Base-by-base conservation (phyloP, 148 eudicot species). In the Cornus suecica region DNA sequence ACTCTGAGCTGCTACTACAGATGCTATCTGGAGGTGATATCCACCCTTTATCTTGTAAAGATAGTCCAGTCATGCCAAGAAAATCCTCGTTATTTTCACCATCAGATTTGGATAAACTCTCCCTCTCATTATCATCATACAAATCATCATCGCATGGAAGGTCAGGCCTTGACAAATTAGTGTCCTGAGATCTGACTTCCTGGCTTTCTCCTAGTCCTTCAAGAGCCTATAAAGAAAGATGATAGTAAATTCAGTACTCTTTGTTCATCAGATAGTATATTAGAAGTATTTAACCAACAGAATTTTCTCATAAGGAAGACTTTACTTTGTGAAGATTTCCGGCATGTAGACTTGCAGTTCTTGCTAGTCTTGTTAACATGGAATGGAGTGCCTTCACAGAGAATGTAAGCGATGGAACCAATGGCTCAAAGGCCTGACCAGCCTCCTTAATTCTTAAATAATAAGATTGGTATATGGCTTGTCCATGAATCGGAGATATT, bases 391-490 rank as follows among this genome's bases (percentile, higher is more conserved):
- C 97, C 88, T 86, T 86, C 76, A 89, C 97, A 77, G 93, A 95
- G 65, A 82, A 80, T 76, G 87, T 81, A 68, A 95, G 85, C 60
- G 87, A 76, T 64, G 91, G 90, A n/a, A 91, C 90, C 81, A 91
- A 84, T 51, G 97, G 99, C 78, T 83, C 88, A 74, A 88, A 87
- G 26, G 80, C 83, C 78, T 84, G 85, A 68, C 75, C 81, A 73
- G 94, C 94, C 86, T 92, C 97, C 74, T 85, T 87, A 65, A 86
- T 86, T 77, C 91, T 90, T 51, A 70, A 65, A 82, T 80, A 81
- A 78, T 95, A 95, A 67, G 99, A 95, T 80, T 91, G 97, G 80
- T 90, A 87, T 77, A 95, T 93, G 74, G 97, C 99, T 85, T 95
- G 97, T 34, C 99, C 99, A 86, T 95, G 99, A 84, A 95, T 85